Percentiles rank a stretch among this genome's conserved stretches.
phyloP scores from a whole-genome alignment of 2,329 filamentous ascomycete species.

The Botryotinia convoluta region DNA sequence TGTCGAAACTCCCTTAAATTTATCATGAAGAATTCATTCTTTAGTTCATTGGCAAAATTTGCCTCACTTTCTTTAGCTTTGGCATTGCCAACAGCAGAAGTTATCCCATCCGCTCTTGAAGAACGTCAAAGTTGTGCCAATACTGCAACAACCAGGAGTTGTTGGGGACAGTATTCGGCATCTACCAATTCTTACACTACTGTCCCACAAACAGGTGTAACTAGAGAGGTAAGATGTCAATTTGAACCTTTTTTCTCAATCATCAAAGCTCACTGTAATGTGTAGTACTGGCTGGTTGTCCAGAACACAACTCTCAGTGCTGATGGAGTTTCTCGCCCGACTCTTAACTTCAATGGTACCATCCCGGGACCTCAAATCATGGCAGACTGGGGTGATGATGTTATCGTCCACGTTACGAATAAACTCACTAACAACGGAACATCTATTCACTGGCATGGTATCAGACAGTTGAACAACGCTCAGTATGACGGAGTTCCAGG shows the following conservation, averaged over 20 bases:
- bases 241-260: too few species aligned
- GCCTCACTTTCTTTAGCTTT: slow-evolving; percentile 25
- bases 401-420: slow-evolving; percentile 40
- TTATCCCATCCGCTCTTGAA: slow-evolving; percentile 17
- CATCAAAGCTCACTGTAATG: not conserved
- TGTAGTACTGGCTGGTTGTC: slow-evolving; percentile 32
- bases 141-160: slow-evolving; percentile 34
- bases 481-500: slow-evolving; percentile 41
- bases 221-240: slow-evolving; percentile 30
- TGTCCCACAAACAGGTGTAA: slow-evolving; percentile 39
- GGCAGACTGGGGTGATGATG: slow-evolving; percentile 38
- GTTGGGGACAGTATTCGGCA: slow-evolving; percentile 37
- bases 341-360: slow-evolving; percentile 45
- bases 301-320: slow-evolving; percentile 36
- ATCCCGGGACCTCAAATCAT: slow-evolving; percentile 43
- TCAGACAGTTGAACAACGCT: slow-evolving; percentile 44
- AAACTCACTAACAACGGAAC: slow-evolving; percentile 45
- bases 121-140: slow-evolving; percentile 32
- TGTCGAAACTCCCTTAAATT: not conserved
- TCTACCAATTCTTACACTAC: slow-evolving; percentile 35
- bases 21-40: slow-evolving; percentile 32
- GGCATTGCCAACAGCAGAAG: slow-evolving; percentile 27
- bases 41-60: slow-evolving; percentile 27
- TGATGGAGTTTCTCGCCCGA: slow-evolving; percentile 49
- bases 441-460: slow-evolving; percentile 51